These are phyloP conservation scores for Protomyces macrosporus DNA, from an alignment of 1,139 yeast genomes.

Conservation along the genomic window DNA sequence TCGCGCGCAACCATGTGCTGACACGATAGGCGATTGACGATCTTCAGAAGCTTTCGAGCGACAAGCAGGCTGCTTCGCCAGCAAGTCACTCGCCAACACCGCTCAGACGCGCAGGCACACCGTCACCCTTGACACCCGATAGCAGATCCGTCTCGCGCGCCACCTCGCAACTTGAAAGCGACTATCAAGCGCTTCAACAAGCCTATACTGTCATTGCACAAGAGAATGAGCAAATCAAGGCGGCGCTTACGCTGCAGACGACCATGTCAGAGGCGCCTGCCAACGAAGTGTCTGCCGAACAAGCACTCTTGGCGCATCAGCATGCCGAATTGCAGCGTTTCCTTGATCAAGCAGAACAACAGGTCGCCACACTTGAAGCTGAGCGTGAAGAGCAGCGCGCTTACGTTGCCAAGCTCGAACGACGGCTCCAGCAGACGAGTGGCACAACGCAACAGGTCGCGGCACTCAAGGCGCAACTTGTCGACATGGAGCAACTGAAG, in stretches of 20 bases:
- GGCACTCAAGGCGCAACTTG: not conserved
- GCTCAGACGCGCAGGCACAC: not conserved
- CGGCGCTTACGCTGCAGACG: not conserved
- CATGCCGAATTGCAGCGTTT: constrained; percentile 2
- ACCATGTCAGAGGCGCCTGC: not conserved
- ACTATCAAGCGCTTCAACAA: not conserved
- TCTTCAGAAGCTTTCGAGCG: not conserved
- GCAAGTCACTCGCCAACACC: not conserved
- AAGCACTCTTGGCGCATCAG: not conserved
- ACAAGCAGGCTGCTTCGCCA: not conserved
- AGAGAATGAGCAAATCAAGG: not conserved
- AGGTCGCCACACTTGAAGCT: not conserved
- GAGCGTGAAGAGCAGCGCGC: constrained; percentile 1
- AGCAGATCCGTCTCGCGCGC: too few relatives aligned
- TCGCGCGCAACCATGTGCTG: not conserved
- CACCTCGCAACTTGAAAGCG: not conserved
- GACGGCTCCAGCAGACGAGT: not conserved
- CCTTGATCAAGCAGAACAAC: not conserved
- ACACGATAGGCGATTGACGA: not conserved
- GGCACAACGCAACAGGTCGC: not conserved
- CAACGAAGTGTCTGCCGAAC: not conserved
- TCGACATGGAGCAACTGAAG: not conserved
- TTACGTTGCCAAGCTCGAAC: not conserved
- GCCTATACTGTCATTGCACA: not conserved
- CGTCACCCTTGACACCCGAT: not conserved